These are phyloP conservation scores for Sarocladium kiliense DNA, from an alignment of 2,329 filamentous ascomycete genomes.

Conservation along the genomic window DNA sequence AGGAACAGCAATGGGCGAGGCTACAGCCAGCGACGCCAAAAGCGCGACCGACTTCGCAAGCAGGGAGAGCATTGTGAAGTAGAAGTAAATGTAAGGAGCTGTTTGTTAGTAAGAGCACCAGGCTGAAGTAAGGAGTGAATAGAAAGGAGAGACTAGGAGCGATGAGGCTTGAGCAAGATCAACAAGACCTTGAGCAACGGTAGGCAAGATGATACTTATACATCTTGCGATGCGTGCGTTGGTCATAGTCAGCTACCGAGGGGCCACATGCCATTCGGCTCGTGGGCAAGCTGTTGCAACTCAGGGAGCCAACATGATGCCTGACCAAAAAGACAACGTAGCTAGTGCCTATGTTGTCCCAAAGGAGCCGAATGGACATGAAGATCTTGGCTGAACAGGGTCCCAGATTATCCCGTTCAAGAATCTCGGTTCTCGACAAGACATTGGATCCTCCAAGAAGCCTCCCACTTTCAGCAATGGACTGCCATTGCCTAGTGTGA, in stretches of 20 bases:
- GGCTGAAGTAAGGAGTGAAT: constrained; percentile 14
- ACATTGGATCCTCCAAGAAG: background rate
- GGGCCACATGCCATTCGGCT: background rate
- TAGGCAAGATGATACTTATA: constrained; percentile 4
- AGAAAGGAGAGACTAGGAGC: constrained; percentile 11
- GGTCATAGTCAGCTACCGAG: background rate
- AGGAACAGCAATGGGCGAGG: constrained; percentile 18
- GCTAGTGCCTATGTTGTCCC: background rate
- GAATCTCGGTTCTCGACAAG: constrained; percentile 1
- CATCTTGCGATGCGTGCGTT: background rate
- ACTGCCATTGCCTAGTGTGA: background rate
- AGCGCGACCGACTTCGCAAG: constrained; percentile 20
- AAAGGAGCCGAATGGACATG: background rate
- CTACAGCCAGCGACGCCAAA: constrained; percentile 20
- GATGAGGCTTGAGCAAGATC: background rate
- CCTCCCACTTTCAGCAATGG: constrained; percentile 1
- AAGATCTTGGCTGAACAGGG: constrained; percentile 3
- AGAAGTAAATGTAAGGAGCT: background rate
- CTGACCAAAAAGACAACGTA: constrained; percentile 5
- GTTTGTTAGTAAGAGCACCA: constrained; percentile 14
- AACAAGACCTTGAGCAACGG: background rate
- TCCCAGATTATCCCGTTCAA: background rate
- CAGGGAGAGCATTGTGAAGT: constrained; percentile 20
- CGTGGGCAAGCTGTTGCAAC: constrained; percentile 1
- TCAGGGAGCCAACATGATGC: background rate